Evolutionary conservation across 495 filamentous ascomycete genomes (phyloP).

Genomic region (Annulohypoxylon nitens): DNA sequence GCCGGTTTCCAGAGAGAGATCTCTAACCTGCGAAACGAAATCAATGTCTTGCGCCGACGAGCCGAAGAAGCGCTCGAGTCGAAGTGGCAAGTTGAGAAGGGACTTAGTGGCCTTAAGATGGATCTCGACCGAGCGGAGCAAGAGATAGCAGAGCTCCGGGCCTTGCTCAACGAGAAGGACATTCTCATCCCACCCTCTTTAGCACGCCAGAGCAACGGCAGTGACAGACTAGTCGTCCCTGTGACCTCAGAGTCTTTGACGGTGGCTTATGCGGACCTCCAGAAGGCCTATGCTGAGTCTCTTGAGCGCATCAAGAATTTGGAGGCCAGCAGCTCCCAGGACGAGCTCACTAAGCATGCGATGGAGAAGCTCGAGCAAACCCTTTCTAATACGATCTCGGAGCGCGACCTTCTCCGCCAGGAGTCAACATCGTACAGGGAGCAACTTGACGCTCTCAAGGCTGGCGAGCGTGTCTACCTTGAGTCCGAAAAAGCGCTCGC

Average conservation of each 20-base stretch:
- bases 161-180: slow-evolving; percentile 87
- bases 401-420: slow-evolving; percentile 75
- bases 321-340: slow-evolving; percentile 58
- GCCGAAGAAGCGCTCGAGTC: slow-evolving; percentile 96
- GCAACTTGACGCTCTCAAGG: slow-evolving; percentile 72
- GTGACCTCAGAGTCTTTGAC: slow-evolving; percentile 80
- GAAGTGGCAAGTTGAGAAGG: slow-evolving; percentile 97
- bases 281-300: slow-evolving; percentile 67
- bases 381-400: slow-evolving; percentile 74
- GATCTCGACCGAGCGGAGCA: slow-evolving; percentile 95
- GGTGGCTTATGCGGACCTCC: slow-evolving; percentile 82
- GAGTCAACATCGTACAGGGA: slow-evolving; percentile 71
- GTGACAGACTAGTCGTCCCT: slow-evolving; percentile 48
- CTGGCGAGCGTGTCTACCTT: slow-evolving; percentile 72
- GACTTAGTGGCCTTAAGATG: slow-evolving; percentile 92
- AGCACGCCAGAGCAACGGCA: slow-evolving; percentile 60
- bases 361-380: slow-evolving; percentile 73
- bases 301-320: slow-evolving; percentile 69
- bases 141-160: slow-evolving; percentile 85
- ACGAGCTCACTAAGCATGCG: slow-evolving; percentile 67
- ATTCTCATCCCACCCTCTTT: slow-evolving; percentile 73
- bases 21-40: slow-evolving; percentile 79
- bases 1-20: slow-evolving; percentile 88
- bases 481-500: slow-evolving; percentile 72
- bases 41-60: slow-evolving; percentile 84